phyloP scores from a whole-genome alignment of 2,329 filamentous ascomycete genomes.

The Pseudogymnoascus sp. region DNA sequence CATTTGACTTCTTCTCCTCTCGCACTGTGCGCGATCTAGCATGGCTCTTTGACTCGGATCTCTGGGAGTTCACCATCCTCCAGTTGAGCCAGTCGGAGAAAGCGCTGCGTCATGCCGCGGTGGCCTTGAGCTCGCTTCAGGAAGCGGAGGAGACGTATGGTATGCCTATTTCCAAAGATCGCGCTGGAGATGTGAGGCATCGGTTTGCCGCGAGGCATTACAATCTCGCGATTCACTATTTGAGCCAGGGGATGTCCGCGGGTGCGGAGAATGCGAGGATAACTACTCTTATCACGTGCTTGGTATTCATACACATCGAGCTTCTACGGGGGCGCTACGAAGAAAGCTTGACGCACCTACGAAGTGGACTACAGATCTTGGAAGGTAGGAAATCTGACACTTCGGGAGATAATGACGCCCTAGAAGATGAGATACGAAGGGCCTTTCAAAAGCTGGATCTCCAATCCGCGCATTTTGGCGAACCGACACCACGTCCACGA shows the following conservation, averaged over 20 bases:
- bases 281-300: not conserved
- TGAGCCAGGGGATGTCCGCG: not conserved
- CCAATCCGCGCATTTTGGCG: not conserved
- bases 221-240: conserved; percentile 4
- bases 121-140: not conserved
- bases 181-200: not conserved
- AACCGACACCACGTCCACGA: not conserved
- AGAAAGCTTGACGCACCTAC: not conserved
- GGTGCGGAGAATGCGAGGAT: not conserved
- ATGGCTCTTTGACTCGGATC: not conserved
- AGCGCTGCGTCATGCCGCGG: not conserved
- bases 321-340: not conserved
- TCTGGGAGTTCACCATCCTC: not conserved
- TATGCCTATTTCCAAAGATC: not conserved
- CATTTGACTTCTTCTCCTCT: not conserved
- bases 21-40: not conserved
- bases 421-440: not conserved
- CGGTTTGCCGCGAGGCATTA: conserved; percentile 1
- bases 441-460: not conserved
- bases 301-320: conserved; percentile 4
- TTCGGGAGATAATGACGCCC: not conserved
- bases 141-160: conserved; percentile 3
- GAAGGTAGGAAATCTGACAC: not conserved
- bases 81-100: conserved; percentile 3
- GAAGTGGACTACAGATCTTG: not conserved